Evolutionary conservation across 768 basidiomycete species (phyloP), one percentile per base, ranked within the genome.

Genomic region (Mycena latifolia): DNA sequence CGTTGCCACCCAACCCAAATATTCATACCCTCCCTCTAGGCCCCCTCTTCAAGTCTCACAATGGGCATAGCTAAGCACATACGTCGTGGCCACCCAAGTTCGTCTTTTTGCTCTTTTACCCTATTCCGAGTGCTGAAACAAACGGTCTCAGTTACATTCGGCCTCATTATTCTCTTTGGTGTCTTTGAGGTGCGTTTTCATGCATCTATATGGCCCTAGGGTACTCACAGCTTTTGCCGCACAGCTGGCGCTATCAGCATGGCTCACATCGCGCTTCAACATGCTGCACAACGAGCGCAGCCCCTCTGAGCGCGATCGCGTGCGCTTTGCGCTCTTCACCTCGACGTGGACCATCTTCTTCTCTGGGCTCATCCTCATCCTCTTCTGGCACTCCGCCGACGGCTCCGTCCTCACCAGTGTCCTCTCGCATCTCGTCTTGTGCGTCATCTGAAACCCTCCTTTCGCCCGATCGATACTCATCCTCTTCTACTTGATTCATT

Each of bases 221-320:
- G 20, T 3, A 17, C 41, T 57, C 12, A 56, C 46, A n/a, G 37
- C 37, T 12, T 17, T 39, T 18, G 33, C 31, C 10, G 3, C 41
- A 11, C 67, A 93, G 92, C 82, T 93, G 70, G 80, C 88, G 24
- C 86, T 93, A 63, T 84, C 94, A 3, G 89, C 92, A 17, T 95
- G 90, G 88, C 82, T 95, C 41, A 84, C 86, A 12, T 79, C 88
- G 18, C 82, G 79, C 48, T 94, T 86, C 80, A 88, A 89, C 75
- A 61, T 75, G 33, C 80, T 84, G 66, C 82, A 87, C 77, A 84
- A 91, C 80, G 86, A 80, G 74, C 81, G 80, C 61, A 85, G 74
- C 65, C 66, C 68, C 8, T 75, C 81, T 29, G 84, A 89, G 67
- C 86, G 87, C 48, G 87, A 90, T 71, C 86, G 90, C 46, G 86